These are phyloP conservation scores for Chlamydomonas incerta DNA, from an alignment of 139 green algal genomes.

Conservation along the genomic window DNA sequence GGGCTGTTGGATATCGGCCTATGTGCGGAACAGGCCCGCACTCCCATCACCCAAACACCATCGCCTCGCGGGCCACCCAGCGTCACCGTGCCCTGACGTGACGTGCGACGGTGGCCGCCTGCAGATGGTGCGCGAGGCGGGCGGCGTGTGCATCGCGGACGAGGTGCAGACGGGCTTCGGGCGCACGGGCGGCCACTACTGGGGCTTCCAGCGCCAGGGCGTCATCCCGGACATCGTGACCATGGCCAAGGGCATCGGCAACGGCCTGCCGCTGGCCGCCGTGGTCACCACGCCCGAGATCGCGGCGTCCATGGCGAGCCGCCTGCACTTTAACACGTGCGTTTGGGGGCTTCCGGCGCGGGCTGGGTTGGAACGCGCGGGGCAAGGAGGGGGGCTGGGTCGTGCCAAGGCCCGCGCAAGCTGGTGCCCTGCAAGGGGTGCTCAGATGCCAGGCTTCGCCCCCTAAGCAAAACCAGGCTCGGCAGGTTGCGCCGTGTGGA, in stretches of 20 bases:
- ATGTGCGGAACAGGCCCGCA: too few relatives aligned
- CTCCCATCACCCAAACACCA: neutral
- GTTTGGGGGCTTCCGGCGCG: too few relatives aligned
- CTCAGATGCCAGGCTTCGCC: too few relatives aligned
- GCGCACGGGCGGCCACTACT: slow-evolving; percentile 92
- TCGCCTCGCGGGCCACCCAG: neutral
- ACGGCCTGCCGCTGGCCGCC: slow-evolving; percentile 95
- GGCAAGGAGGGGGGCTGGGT: neutral
- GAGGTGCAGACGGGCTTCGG: slow-evolving; percentile 99
- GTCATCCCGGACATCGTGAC: slow-evolving; percentile 77
- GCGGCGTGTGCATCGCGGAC: slow-evolving; percentile 96
- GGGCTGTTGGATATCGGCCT: too few relatives aligned
- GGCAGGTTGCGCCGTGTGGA: too few relatives aligned
- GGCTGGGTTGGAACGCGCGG: neutral
- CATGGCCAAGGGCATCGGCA: slow-evolving; percentile 92
- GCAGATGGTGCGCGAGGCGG: slow-evolving; percentile 82
- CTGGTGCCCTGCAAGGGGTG: too few relatives aligned
- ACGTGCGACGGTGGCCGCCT: too few relatives aligned
- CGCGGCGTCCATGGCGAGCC: slow-evolving; percentile 61
- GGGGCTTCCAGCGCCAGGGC: slow-evolving; percentile 95
- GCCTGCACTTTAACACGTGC: slow-evolving; percentile 97
- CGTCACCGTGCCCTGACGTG: too few relatives aligned
- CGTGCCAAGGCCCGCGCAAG: too few relatives aligned
- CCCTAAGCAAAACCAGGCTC: too few relatives aligned
- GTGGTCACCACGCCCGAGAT: slow-evolving; percentile 97